Percentiles rank a stretch among this genome's conserved stretches.
phyloP scores from a whole-genome alignment of 2,329 filamentous ascomycete genomes.

The Sporothrix brunneoviolacea region DNA sequence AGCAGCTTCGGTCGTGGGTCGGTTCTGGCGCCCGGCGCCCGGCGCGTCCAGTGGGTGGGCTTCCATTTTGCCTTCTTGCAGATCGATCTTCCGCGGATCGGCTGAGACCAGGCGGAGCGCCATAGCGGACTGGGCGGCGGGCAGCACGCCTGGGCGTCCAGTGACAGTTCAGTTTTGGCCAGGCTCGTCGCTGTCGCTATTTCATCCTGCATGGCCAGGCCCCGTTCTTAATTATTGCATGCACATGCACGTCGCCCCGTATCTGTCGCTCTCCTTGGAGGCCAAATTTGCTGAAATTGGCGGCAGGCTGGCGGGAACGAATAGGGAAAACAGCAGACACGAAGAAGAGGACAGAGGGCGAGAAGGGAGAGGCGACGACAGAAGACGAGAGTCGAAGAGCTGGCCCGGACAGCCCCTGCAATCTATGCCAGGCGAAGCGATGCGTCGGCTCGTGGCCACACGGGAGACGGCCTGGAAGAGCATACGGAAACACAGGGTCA shows the following conservation, averaged over 20 bases:
- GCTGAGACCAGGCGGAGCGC: background rate
- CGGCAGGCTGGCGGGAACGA: background rate
- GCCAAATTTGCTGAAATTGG: background rate
- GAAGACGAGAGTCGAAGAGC: background rate
- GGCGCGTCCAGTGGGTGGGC: background rate
- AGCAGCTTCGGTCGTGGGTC: no score
- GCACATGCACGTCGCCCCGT: constrained; percentile 7
- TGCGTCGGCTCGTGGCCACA: background rate
- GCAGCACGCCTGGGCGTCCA: no score
- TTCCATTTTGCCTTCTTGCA: constrained; percentile 4
- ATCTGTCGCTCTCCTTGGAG: background rate
- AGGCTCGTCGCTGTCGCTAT: background rate
- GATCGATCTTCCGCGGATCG: constrained; percentile 11
- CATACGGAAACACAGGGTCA: no score
- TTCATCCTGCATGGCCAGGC: constrained; percentile 6
- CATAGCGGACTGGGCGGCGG: no score
- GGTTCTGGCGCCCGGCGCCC: no score
- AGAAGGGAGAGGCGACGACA: background rate
- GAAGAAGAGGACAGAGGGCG: background rate
- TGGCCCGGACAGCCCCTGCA: constrained; percentile 2
- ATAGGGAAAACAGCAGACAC: background rate
- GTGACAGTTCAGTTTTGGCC: no score
- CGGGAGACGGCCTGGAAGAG: no score
- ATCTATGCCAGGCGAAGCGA: constrained; percentile 9
- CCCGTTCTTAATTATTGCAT: constrained; percentile 1